These are phyloP conservation scores for Laburnicola sp. DNA, from an alignment of 2,329 filamentous ascomycete genomes.

Conservation along the genomic window DNA sequence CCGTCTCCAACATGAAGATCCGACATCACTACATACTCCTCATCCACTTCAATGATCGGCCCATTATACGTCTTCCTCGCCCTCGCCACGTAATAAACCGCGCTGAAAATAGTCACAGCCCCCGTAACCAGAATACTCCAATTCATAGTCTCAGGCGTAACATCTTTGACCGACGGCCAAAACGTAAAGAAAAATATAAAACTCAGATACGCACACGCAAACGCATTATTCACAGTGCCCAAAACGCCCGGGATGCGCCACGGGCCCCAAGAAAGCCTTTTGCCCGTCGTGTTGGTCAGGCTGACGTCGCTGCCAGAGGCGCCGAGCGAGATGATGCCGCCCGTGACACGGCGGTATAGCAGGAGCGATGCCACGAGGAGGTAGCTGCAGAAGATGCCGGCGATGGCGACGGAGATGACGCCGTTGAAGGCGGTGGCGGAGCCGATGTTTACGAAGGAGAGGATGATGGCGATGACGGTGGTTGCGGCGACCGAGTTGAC, in stretches of 20 bases:
- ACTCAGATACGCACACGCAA: conserved; percentile 2
- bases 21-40: no score
- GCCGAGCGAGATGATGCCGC: background rate
- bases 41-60: background rate
- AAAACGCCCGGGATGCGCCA: conserved; percentile 9
- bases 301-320: background rate
- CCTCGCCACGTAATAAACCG: background rate
- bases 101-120: background rate
- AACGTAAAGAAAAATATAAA: conserved; percentile 7
- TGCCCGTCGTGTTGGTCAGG: background rate
- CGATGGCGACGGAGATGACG: no score
- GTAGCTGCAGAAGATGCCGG: conserved; percentile 13
- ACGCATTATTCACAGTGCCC: conserved; percentile 6
- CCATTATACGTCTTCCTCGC: background rate
- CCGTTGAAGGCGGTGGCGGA: no score
- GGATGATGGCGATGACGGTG: no score
- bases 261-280: conserved; percentile 9
- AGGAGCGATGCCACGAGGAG: conserved; percentile 9
- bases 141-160: background rate
- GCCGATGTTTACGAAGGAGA: no score
- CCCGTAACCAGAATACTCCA: conserved; percentile 8
- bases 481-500: no score
- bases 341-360: conserved; percentile 10
- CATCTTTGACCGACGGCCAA: background rate
- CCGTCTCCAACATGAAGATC: no score